Evolutionary conservation across 2,329 filamentous ascomycete species (phyloP).

Genomic region (Nannizzia gypsea): DNA sequence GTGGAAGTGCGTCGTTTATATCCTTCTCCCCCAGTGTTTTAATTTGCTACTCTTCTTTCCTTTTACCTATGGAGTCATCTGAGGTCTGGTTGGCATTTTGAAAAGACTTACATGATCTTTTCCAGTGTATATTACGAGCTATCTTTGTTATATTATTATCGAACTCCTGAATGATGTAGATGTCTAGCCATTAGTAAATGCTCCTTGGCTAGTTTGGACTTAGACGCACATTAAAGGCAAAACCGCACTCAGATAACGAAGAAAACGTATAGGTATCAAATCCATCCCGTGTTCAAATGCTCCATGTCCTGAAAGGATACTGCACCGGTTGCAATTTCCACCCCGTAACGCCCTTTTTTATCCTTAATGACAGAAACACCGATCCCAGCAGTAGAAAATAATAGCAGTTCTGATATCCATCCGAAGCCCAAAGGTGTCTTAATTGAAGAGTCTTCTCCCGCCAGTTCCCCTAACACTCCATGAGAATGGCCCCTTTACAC

Average conservation of each 20-base stretch:
- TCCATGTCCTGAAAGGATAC: not conserved
- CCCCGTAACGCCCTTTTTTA: not conserved
- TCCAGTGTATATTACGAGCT: constrained; percentile 3
- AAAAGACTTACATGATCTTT: not conserved
- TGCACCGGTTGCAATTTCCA: not conserved
- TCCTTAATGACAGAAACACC: not conserved
- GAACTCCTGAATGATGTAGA: not conserved
- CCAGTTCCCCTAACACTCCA: constrained; percentile 33
- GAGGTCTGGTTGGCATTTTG: constrained; percentile 1
- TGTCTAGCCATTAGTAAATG: not conserved
- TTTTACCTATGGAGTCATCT: not conserved
- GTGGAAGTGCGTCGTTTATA: not conserved
- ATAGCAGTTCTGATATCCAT: not conserved
- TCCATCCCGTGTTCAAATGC: not conserved
- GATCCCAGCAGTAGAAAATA: not conserved
- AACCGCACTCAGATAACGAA: not conserved
- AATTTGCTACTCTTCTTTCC: not conserved
- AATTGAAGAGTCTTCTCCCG: constrained; percentile 36
- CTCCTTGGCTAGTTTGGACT: not conserved
- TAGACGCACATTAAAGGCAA: not conserved
- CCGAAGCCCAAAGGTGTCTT: not conserved
- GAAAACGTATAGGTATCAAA: not conserved
- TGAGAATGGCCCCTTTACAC: constrained; percentile 32
- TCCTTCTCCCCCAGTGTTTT: not conserved
- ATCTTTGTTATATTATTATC: constrained; percentile 1